Percentiles rank a stretch among this genome's conserved stretches.
These are phyloP conservation scores for Biscogniauxia mediterranea DNA, from an alignment of 2,329 filamentous ascomycete species.

Conservation along the genomic window DNA sequence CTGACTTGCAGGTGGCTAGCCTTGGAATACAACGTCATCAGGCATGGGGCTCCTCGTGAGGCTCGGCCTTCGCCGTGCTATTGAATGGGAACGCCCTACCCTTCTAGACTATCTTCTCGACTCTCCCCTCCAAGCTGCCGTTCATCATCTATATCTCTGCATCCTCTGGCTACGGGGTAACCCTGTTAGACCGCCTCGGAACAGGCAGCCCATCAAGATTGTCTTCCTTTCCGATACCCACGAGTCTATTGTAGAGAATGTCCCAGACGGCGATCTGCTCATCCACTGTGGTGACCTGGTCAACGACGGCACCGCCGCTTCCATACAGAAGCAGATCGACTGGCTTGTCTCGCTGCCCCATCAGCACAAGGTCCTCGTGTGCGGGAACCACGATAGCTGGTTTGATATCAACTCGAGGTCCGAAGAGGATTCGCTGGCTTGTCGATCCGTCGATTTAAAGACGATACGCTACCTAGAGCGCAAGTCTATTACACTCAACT, in stretches of 20 bases:
- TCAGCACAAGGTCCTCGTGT: conserved; percentile 75
- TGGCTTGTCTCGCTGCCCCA: conserved; percentile 78
- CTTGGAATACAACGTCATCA: conserved; percentile 6
- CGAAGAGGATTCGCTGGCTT: conserved; percentile 52
- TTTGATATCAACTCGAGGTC: conserved; percentile 67
- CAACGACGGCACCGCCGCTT: conserved; percentile 65
- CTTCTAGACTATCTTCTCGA: conserved; percentile 62
- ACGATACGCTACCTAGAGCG: conserved; percentile 75
- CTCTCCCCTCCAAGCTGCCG: conserved; percentile 65
- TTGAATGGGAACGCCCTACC: conserved; percentile 49
- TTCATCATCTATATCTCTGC: conserved; percentile 61
- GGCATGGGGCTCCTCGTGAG: conserved; percentile 45
- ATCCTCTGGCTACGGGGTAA: conserved; percentile 66
- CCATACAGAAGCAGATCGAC: conserved; percentile 80
- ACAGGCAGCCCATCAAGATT: conserved; percentile 62
- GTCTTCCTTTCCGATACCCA: conserved; percentile 94
- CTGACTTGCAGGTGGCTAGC: not conserved
- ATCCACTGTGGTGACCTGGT: conserved; percentile 89
- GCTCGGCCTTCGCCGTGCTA: conserved; percentile 48
- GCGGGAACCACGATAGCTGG: conserved; percentile 87
- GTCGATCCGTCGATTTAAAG: conserved; percentile 61
- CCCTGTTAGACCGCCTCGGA: conserved; percentile 57
- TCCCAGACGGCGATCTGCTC: conserved; percentile 78
- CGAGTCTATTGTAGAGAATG: conserved; percentile 52
- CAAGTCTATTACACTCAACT: conserved; percentile 59